phyloP scores from a whole-genome alignment of 202 grass and related monocot genomes.

The Digitaria exilis region DNA sequence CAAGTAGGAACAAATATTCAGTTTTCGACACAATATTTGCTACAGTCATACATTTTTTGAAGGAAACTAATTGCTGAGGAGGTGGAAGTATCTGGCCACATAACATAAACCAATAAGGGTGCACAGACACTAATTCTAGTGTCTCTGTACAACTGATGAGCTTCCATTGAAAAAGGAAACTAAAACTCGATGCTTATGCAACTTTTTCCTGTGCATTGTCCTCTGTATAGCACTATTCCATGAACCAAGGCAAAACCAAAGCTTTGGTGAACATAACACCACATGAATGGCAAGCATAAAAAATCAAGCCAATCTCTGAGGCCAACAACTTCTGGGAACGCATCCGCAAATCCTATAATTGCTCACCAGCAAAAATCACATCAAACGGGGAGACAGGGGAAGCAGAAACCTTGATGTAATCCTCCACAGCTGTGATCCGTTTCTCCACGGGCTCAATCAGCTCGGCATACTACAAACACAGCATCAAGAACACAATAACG shows the following conservation, averaged over 20 bases:
- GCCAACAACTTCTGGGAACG: neutral
- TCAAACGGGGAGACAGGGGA: neutral
- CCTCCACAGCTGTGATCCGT: conserved; percentile 76
- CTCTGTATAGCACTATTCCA: neutral
- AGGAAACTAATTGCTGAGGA: neutral
- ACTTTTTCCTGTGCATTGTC: neutral
- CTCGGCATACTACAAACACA: conserved; percentile 57
- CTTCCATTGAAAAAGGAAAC: neutral
- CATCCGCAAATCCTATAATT: conserved; percentile 17
- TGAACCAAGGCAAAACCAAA: neutral
- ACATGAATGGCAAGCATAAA: neutral
- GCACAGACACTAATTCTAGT: neutral
- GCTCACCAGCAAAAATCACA: conserved; percentile 22
- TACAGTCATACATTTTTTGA: neutral
- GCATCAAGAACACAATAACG: neutral
- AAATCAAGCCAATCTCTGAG: neutral
- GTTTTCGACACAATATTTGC: neutral
- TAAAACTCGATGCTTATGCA: neutral
- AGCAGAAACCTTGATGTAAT: conserved; percentile 80
- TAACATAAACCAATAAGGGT: neutral
- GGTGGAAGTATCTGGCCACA: neutral
- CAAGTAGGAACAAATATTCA: conserved; percentile 19
- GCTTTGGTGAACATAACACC: neutral
- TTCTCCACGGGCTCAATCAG: conserved; percentile 81
- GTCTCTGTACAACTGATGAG: neutral